A percentile compares a stretch with the other conserved stretches of the same genome.
phyloP scores from a whole-genome alignment of 169 alveolate genomes.

The Eimeria maxima region DNA sequence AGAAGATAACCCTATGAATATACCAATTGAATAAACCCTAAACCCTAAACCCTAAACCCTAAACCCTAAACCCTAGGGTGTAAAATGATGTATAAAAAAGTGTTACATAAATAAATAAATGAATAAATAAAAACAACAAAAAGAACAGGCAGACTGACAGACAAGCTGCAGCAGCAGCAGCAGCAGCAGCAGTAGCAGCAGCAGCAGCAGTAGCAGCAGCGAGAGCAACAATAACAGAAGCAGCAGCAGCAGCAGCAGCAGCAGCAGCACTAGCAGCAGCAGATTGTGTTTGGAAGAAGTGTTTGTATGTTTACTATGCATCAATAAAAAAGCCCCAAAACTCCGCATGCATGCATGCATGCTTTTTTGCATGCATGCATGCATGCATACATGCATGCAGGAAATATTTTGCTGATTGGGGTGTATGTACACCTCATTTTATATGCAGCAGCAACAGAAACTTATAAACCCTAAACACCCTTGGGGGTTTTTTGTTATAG shows the following conservation, averaged over 20 bases:
- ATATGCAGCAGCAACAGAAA: not conserved
- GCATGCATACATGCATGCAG: no score
- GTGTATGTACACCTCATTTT: no score
- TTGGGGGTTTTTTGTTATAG: not conserved
- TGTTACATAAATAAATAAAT: no score
- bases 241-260: not conserved
- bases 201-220: conserved; percentile 36
- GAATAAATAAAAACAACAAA: no score
- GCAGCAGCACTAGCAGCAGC: conserved; percentile 6
- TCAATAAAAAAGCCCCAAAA: no score
- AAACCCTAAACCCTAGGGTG: not conserved
- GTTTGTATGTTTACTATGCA: not conserved
- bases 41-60: conserved; percentile 35
- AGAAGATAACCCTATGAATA: no score
- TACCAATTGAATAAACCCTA: conserved; percentile 11
- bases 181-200: conserved; percentile 19
- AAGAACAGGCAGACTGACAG: no score
- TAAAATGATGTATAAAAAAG: not conserved
- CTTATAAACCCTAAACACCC: not conserved
- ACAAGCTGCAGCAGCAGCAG: not conserved
- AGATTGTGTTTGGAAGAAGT: no score
- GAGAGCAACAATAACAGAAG: not conserved
- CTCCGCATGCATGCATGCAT: no score
- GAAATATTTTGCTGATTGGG: no score
- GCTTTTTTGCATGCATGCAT: no score